Conservation (phyloP, 768 basidiomycete species). For the Pulveroboletus sp. region DNA sequence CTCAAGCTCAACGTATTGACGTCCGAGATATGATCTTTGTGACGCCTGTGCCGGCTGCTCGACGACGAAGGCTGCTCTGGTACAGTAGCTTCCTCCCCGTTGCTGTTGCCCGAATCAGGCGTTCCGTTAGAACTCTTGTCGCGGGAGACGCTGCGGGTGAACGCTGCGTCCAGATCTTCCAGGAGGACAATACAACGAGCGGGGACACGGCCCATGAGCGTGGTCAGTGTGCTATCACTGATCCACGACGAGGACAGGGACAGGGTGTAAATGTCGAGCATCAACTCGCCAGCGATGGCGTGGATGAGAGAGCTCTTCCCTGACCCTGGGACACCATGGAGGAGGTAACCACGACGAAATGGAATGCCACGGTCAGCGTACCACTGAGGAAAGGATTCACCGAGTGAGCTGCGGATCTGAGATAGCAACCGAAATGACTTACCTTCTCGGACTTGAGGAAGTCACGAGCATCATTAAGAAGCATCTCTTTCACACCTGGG, state of each 20-base stretch:
- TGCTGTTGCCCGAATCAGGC: conserved; percentile 35
- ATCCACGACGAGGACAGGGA: conserved; percentile 85
- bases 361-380: conserved; percentile 92
- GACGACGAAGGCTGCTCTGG: conserved; percentile 29
- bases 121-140: conserved; percentile 50
- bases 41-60: conserved; percentile 42
- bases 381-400: conserved; percentile 48
- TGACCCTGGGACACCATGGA: conserved; percentile 81
- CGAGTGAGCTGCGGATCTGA: background rate
- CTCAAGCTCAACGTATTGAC: conserved; percentile 79
- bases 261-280: conserved; percentile 89
- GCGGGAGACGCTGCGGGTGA: conserved; percentile 69
- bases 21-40: conserved; percentile 62
- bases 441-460: conserved; percentile 83
- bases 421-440: conserved; percentile 13
- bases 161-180: conserved; percentile 89
- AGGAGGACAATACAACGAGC: conserved; percentile 82
- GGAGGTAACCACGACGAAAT: conserved; percentile 82
- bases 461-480: conserved; percentile 75
- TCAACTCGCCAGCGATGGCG: conserved; percentile 81
- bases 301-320: conserved; percentile 87
- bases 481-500: conserved; percentile 87
- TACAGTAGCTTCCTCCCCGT: conserved; percentile 31
- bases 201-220: conserved; percentile 84
- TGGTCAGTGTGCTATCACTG: conserved; percentile 79